A percentile compares a stretch with the other conserved stretches of the same genome.
phyloP scores from a whole-genome alignment of 306 rosid species.

The Ormosia emarginata region DNA sequence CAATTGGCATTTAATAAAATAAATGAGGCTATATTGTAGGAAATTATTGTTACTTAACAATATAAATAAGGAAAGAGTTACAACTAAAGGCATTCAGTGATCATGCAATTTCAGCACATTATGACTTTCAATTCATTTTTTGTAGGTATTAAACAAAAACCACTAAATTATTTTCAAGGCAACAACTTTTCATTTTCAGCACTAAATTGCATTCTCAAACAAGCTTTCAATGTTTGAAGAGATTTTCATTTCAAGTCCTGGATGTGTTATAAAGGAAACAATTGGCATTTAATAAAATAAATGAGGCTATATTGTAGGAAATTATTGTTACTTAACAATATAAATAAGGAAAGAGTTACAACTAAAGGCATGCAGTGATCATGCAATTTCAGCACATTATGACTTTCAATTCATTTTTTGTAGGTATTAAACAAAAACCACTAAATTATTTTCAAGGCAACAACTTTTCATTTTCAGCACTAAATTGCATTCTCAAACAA shows the following conservation, averaged over 20 bases:
- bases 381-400: neutral
- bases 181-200: slow-evolving; percentile 16
- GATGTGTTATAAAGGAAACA: neutral
- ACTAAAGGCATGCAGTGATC: neutral
- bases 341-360: slow-evolving; percentile 9
- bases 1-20: neutral
- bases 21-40: neutral
- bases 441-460: neutral
- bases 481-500: slow-evolving; percentile 7
- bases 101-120: neutral
- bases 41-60: neutral
- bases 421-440: neutral
- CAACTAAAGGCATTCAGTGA: neutral
- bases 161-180: neutral
- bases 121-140: slow-evolving; percentile 6
- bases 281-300: neutral
- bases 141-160: neutral
- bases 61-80: slow-evolving; percentile 12
- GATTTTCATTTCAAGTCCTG: slow-evolving; percentile 8
- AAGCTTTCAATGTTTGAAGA: neutral
- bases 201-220: slow-evolving; percentile 7
- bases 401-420: neutral
- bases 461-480: slow-evolving; percentile 16
- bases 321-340: neutral
- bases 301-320: neutral